These are phyloP conservation scores for Neurospora sp. DNA, from an alignment of 2,329 filamentous ascomycete genomes.

Conservation along the genomic window DNA sequence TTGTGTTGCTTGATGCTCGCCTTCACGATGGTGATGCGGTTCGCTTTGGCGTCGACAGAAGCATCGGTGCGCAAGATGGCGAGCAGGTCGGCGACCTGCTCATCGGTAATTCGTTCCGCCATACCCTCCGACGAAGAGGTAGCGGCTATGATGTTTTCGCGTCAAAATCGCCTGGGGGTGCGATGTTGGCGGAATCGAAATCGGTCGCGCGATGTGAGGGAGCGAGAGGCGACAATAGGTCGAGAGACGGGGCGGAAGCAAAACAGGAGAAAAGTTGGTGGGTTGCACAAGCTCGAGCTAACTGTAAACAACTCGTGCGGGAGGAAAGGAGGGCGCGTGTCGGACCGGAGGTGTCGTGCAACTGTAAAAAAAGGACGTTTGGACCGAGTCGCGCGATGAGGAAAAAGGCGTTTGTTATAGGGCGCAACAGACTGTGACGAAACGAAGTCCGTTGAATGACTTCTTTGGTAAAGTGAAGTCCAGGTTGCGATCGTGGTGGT, in stretches of 20 bases:
- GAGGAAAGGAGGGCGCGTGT: background rate
- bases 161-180: slow-evolving; percentile 6
- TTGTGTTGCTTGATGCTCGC: slow-evolving; percentile 87
- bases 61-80: slow-evolving; percentile 39
- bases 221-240: background rate
- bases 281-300: background rate
- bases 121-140: slow-evolving; percentile 20
- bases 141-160: slow-evolving; percentile 1
- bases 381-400: background rate
- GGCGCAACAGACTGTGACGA: background rate
- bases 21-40: slow-evolving; percentile 63
- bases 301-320: background rate
- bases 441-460: background rate
- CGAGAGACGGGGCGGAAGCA: background rate
- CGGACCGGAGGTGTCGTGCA: background rate
- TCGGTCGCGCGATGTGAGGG: background rate
- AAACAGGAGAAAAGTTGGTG: background rate
- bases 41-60: slow-evolving; percentile 51
- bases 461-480: background rate
- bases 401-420: background rate
- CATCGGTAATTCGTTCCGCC: slow-evolving; percentile 25
- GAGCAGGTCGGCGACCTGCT: slow-evolving; percentile 32
- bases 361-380: slow-evolving; percentile 2
- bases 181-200: slow-evolving; percentile 7
- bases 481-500: background rate